Evolutionary conservation across 306 rosid species (phyloP).

Genomic region (Quercus aquifolioides): DNA sequence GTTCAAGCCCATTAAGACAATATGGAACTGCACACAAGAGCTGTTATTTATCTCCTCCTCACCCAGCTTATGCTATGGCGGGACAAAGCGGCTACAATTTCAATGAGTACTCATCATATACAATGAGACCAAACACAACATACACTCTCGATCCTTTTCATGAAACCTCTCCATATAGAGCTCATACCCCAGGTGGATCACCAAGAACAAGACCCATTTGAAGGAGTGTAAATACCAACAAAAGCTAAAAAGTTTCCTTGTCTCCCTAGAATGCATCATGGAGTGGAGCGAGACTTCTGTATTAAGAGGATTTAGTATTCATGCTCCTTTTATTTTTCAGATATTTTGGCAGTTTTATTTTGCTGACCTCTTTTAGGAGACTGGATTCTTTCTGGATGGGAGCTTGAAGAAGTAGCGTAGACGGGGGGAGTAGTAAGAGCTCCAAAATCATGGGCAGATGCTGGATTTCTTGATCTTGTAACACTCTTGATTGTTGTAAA

Average conservation of each 20-base stretch:
- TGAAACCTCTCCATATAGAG: conserved; percentile 47
- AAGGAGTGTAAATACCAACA: conserved; percentile 50
- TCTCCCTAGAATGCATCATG: conserved; percentile 30
- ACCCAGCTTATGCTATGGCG: conserved; percentile 46
- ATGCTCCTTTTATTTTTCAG: not conserved
- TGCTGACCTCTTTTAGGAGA: conserved; percentile 8
- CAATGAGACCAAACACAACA: conserved; percentile 44
- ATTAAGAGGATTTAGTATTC: conserved; percentile 21
- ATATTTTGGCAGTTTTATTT: conserved; percentile 12
- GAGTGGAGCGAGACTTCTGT: conserved; percentile 23
- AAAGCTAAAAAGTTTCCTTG: conserved; percentile 18
- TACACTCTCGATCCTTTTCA: conserved; percentile 57
- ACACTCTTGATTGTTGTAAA: conserved; percentile 26
- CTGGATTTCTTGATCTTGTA: conserved; percentile 1
- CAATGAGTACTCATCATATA: conserved; percentile 47
- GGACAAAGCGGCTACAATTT: conserved; percentile 52
- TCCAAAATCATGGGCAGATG: not conserved
- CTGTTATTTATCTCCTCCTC: conserved; percentile 80
- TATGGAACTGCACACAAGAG: conserved; percentile 47
- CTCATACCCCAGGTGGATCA: conserved; percentile 77
- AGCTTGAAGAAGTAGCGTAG: not conserved
- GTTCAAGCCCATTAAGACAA: conserved; percentile 88
- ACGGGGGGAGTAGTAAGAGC: not conserved
- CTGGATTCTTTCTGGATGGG: conserved; percentile 10
- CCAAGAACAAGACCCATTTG: conserved; percentile 76